Conservation (phyloP, 805 yeast genomes). For the Lachancea cidri region DNA sequence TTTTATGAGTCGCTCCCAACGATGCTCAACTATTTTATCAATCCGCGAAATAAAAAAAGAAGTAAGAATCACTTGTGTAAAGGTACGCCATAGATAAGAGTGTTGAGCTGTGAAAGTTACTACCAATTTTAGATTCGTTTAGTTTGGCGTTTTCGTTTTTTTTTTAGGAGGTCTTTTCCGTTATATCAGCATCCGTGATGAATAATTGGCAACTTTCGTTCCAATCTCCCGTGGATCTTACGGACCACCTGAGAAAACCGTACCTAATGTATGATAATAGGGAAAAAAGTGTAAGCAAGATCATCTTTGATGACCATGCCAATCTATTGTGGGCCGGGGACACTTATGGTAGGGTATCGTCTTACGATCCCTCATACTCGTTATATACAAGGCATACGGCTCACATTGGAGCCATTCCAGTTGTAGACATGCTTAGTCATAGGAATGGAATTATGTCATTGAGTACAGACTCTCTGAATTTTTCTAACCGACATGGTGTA, state of each 20-base stretch:
- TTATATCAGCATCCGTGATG: conserved; percentile 15
- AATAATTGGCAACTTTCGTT: conserved; percentile 34
- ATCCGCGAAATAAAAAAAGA: not conserved
- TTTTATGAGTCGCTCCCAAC: not conserved
- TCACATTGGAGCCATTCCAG: conserved; percentile 40
- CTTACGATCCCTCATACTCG: conserved; percentile 43
- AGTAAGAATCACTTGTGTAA: not conserved
- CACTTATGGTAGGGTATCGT: conserved; percentile 43
- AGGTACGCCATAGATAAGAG: not conserved
- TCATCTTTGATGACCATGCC: conserved; percentile 62
- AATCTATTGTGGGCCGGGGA: conserved; percentile 88
- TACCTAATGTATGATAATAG: conserved; percentile 29
- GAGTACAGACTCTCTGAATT: conserved; percentile 45
- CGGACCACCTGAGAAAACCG: conserved; percentile 30
- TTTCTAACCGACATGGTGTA: conserved; percentile 56
- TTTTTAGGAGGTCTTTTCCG: not conserved
- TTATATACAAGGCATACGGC: conserved; percentile 57
- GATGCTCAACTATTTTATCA: not conserved
- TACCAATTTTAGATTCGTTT: not conserved
- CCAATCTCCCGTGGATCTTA: conserved; percentile 26
- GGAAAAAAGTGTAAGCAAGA: conserved; percentile 27
- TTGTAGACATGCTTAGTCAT: conserved; percentile 49
- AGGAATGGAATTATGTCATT: conserved; percentile 56
- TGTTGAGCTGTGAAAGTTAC: not conserved
- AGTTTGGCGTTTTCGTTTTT: not conserved